Base-by-base conservation (phyloP, 2,329 filamentous ascomycete genomes). In the Colletotrichum tanaceti region DNA sequence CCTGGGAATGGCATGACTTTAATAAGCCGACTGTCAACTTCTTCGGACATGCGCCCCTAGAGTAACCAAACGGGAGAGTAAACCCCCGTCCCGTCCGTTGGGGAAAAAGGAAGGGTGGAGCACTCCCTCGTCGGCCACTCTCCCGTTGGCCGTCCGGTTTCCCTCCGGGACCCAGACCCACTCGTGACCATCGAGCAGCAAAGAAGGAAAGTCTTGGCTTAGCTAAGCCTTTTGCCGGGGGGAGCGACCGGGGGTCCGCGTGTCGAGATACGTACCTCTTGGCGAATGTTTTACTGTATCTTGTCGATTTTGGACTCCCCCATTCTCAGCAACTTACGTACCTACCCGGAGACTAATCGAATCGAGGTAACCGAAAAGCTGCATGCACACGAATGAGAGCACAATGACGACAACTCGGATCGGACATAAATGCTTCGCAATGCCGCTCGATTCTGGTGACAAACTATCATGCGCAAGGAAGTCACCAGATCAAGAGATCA, bases 171-270 rank as follows among this genome's bases (percentile, higher is more conserved):
- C 2, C 32, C 9, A 35, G 32, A 35, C 32, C 32, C 32, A 35
- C 32, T 35, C 10, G 9, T 9, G 32, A 32, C 32, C 32, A 32
- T 32, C 7, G 32, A 32, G 28, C 28, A 32, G 32, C 7, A 7
- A 10, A 35, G 32, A 35, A 10, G 32, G 10, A 35, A 22, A 22
- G 44, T 22, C 44, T 46, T 46, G 44, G 44, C 44, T 46, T 46
- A 46, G 44, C 20, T n/a, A 58, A 22, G 61, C 52, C 49, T 74
- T 73, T 57, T 55, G 87, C 81, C 39, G 74, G 73, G 44, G 44
- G 28, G 0, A 53, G 32, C 65, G 88, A 85, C 44, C 44, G 32
- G 46, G 58, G 54, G 46, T 35, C 46, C 58, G 58, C 58, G 46
- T 50, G 46, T 46, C 20, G 16, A 5, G 16, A 11, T 59, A 35